phyloP scores from a whole-genome alignment of 1,139 yeast species.

The Suhomyces coccinellae region DNA sequence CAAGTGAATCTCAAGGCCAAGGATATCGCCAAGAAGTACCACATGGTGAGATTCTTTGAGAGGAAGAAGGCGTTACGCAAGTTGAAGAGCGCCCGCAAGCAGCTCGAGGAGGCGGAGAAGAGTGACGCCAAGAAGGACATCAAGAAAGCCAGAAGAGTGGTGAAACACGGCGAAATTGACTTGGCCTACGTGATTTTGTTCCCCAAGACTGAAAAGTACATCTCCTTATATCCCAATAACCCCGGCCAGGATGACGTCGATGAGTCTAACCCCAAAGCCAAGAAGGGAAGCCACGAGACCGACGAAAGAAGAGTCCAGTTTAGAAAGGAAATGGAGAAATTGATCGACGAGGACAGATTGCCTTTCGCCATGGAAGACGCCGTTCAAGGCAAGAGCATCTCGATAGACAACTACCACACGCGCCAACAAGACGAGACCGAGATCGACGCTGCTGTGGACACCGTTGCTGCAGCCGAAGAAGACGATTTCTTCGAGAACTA shows the following conservation, averaged over 20 bases:
- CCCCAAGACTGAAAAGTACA: slow-evolving; percentile 80
- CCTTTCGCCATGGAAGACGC: slow-evolving; percentile 63
- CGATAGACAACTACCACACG: slow-evolving; percentile 20
- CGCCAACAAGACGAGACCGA: slow-evolving; percentile 23
- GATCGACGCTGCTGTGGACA: slow-evolving; percentile 43
- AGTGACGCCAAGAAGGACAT: slow-evolving; percentile 52
- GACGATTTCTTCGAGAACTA: slow-evolving; percentile 47
- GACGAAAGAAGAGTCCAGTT: slow-evolving; percentile 50
- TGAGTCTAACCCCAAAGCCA: slow-evolving; percentile 41
- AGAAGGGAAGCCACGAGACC: slow-evolving; percentile 48
- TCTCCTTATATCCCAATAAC: slow-evolving; percentile 65
- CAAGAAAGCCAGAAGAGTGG: slow-evolving; percentile 51
- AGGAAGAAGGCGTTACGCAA: slow-evolving; percentile 80
- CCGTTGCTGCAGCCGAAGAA: slow-evolving; percentile 28
- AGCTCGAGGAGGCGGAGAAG: slow-evolving; percentile 38
- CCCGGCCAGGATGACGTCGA: slow-evolving; percentile 24
- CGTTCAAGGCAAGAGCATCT: slow-evolving; percentile 46
- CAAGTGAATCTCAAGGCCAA: slow-evolving; percentile 52
- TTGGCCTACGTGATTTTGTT: slow-evolving; percentile 74
- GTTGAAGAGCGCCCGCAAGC: slow-evolving; percentile 63
- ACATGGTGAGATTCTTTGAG: slow-evolving; percentile 92
- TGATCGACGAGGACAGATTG: slow-evolving; percentile 50
- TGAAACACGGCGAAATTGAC: slow-evolving; percentile 66
- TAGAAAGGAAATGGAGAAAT: slow-evolving; percentile 51
- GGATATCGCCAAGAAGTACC: slow-evolving; percentile 75